Percentiles rank a stretch among this genome's conserved stretches.
These are phyloP conservation scores for Spongispora temasekensis DNA, from an alignment of 1,284 basidiomycete genomes.

Conservation along the genomic window DNA sequence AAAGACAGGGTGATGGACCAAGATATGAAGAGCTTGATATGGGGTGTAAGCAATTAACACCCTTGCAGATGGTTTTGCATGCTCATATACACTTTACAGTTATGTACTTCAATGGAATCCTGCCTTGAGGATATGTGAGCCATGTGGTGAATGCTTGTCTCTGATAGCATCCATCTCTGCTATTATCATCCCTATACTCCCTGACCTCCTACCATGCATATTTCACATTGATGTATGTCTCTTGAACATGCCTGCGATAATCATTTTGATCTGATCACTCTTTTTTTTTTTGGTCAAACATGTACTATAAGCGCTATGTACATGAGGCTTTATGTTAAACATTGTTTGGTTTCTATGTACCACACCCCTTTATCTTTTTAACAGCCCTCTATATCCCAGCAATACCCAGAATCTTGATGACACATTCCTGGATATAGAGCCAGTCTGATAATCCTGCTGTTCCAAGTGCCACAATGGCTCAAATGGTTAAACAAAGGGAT, in stretches of 20 bases:
- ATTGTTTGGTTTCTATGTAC: slow-evolving; percentile 14
- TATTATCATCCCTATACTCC: too few relatives aligned
- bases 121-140: slow-evolving; percentile 86
- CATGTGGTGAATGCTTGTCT: slow-evolving; percentile 90
- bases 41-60: slow-evolving; percentile 65
- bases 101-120: slow-evolving; percentile 93
- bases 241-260: slow-evolving; percentile 4
- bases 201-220: too few relatives aligned
- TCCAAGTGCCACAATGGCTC: too few relatives aligned
- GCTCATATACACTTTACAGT: slow-evolving; percentile 20
- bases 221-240: slow-evolving; percentile 89
- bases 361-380: slow-evolving; percentile 9
- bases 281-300: slow-evolving; percentile 86
- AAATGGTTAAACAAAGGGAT: too few relatives aligned
- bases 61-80: slow-evolving; percentile 5
- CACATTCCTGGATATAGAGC: slow-evolving; percentile 93
- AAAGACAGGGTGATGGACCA: slow-evolving; percentile 90
- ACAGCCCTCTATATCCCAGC: slow-evolving; percentile 95
- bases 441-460: too few relatives aligned
- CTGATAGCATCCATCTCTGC: too few relatives aligned
- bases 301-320: slow-evolving; percentile 93
- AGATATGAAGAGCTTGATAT: slow-evolving; percentile 93
- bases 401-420: slow-evolving; percentile 99
- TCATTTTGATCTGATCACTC: slow-evolving; percentile 11
- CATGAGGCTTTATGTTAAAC: slow-evolving; percentile 48